Percentiles rank a stretch among this genome's conserved stretches.
These are phyloP conservation scores for Trichoderma aggressivum DNA, from an alignment of 2,329 filamentous ascomycete species.

Conservation along the genomic window DNA sequence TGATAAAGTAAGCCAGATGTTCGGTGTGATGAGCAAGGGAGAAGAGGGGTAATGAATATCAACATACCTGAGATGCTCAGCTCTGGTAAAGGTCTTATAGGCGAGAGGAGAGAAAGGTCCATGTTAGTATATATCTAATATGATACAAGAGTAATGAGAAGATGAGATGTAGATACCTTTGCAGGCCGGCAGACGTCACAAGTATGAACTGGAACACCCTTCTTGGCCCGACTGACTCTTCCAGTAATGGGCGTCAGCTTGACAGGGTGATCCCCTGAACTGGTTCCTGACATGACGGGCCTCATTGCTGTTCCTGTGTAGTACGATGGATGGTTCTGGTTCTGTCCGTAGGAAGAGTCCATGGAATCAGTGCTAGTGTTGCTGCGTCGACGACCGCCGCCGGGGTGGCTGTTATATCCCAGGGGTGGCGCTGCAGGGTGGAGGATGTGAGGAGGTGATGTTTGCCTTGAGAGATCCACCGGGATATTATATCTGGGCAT, in stretches of 20 bases:
- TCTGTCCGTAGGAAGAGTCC: conserved; percentile 38
- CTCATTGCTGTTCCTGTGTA: conserved; percentile 35
- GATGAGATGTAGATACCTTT: conserved; percentile 40
- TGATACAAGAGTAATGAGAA: background rate
- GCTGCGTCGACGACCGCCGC: conserved; percentile 38
- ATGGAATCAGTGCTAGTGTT: conserved; percentile 49
- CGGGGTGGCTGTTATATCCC: conserved; percentile 28
- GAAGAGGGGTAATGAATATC: background rate
- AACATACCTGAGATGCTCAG: conserved; percentile 58
- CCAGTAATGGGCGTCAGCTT: conserved; percentile 56
- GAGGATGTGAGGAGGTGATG: conserved; percentile 31
- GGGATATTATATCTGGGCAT: conserved; percentile 40
- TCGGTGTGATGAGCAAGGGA: background rate
- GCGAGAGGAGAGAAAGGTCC: background rate
- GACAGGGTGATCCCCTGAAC: conserved; percentile 39
- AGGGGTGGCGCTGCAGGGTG: conserved; percentile 28
- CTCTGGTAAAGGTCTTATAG: conserved; percentile 57
- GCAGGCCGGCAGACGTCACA: conserved; percentile 51
- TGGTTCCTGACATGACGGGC: conserved; percentile 37
- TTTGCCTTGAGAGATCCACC: conserved; percentile 34
- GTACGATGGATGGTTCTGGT: conserved; percentile 25
- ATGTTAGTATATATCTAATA: conserved; percentile 10
- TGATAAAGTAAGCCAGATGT: conserved; percentile 14
- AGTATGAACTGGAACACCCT: conserved; percentile 55
- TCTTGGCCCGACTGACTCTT: conserved; percentile 56